phyloP scores from a whole-genome alignment of 1,284 basidiomycete species.

The Apiotrichum sp. region DNA sequence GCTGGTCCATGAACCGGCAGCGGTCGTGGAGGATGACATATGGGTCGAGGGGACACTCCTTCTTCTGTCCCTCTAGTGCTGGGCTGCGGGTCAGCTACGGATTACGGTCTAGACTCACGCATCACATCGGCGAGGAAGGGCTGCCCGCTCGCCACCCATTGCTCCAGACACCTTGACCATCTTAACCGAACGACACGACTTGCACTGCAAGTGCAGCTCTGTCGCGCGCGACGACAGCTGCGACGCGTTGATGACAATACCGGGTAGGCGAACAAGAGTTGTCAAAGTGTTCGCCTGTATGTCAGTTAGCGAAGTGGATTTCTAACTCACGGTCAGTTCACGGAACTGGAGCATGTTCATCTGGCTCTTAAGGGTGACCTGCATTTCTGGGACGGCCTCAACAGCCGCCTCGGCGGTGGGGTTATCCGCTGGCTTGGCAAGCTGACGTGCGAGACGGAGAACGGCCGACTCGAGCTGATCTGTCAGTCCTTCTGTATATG shows the following conservation, averaged over 20 bases:
- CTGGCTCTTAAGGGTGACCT: constrained; percentile 80
- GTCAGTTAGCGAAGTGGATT: constrained; percentile 15
- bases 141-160: constrained; percentile 74
- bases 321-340: constrained; percentile 61
- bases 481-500: neutral
- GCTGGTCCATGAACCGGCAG: constrained; percentile 91
- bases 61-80: constrained; percentile 67
- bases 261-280: constrained; percentile 91
- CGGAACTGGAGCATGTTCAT: constrained; percentile 91
- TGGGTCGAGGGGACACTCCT: constrained; percentile 92
- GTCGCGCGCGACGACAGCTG: constrained; percentile 89
- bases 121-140: constrained; percentile 77
- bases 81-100: constrained; percentile 41
- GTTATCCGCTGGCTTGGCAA: constrained; percentile 64
- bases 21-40: constrained; percentile 94
- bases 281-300: constrained; percentile 81
- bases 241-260: constrained; percentile 96
- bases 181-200: constrained; percentile 79
- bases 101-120: constrained; percentile 48
- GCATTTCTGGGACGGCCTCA: constrained; percentile 73
- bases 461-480: constrained; percentile 80
- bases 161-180: constrained; percentile 73
- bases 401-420: constrained; percentile 26
- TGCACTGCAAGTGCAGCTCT: constrained; percentile 86
- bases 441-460: constrained; percentile 68